Evolutionary conservation across 345 rosid species (phyloP).

Genomic region (Brassica juncea): DNA sequence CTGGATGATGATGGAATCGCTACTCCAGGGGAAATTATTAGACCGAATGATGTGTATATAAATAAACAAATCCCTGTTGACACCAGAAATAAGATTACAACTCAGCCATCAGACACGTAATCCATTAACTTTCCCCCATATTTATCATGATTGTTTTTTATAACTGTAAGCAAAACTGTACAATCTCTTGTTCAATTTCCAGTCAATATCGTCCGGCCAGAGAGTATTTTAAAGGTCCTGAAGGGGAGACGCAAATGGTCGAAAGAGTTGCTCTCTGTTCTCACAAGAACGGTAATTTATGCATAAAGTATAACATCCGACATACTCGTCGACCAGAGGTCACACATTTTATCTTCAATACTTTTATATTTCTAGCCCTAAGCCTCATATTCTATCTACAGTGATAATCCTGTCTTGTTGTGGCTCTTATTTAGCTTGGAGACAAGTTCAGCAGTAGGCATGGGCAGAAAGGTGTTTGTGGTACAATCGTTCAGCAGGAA

Average conservation of each 20-base stretch:
- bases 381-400: conserved; percentile 11
- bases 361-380: conserved; percentile 9
- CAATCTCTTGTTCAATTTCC: conserved; percentile 31
- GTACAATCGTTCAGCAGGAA: conserved; percentile 90
- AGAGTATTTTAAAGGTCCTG: conserved; percentile 63
- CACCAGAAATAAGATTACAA: conserved; percentile 38
- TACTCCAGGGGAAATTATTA: conserved; percentile 87
- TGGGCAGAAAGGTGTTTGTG: conserved; percentile 99
- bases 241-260: conserved; percentile 81
- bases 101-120: conserved; percentile 56
- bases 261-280: conserved; percentile 81
- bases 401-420: conserved; percentile 12
- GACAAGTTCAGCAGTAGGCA: conserved; percentile 98
- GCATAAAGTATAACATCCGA: conserved; percentile 71
- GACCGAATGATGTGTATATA: conserved; percentile 61
- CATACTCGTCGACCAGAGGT: conserved; percentile 99
- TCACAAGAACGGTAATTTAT: conserved; percentile 49
- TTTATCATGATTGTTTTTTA: conserved; percentile 9
- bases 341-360: conserved; percentile 18
- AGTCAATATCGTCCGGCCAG: conserved; percentile 63
- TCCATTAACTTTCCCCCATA: conserved; percentile 16
- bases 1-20: conserved; percentile 88
- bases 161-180: conserved; percentile 2
- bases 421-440: conserved; percentile 57
- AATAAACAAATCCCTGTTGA: conserved; percentile 65